phyloP scores from a whole-genome alignment of 805 yeast genomes.

The Yarrowia sp. region DNA sequence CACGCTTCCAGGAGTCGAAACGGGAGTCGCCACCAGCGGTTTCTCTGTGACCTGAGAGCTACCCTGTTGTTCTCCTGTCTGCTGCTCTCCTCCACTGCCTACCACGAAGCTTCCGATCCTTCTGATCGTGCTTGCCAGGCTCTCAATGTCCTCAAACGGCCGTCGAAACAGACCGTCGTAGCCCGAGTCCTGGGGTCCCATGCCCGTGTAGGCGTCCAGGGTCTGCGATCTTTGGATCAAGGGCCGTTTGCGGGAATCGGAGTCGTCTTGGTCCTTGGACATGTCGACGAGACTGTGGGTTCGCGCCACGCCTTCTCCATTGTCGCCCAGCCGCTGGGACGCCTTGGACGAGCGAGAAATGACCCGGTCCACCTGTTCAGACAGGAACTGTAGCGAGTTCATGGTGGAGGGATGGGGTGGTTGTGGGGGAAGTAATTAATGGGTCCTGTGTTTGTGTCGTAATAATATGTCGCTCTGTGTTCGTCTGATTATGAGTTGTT shows the following conservation, averaged over 20 bases:
- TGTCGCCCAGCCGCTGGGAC: conserved; percentile 31
- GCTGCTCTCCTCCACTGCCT: conserved; percentile 9
- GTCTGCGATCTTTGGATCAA: conserved; percentile 27
- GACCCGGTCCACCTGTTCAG: conserved; percentile 46
- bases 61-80: neutral
- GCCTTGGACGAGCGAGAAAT: conserved; percentile 43
- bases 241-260: conserved; percentile 2
- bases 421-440: neutral
- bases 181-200: conserved; percentile 25
- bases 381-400: conserved; percentile 47
- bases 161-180: conserved; percentile 34
- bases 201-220: conserved; percentile 33
- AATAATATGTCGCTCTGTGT: no score
- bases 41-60: neutral
- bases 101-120: conserved; percentile 21
- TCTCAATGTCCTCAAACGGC: conserved; percentile 32
- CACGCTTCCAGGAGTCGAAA: conserved; percentile 12
- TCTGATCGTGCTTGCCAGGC: conserved; percentile 34
- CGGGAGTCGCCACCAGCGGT: conserved; percentile 19
- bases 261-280: neutral
- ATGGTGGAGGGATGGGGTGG: conserved; percentile 23
- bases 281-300: conserved; percentile 28
- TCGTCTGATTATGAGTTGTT: no score
- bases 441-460: neutral
- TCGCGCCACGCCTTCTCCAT: conserved; percentile 8